Conservation (phyloP, 768 basidiomycete species). For the Rhizopogon vesiculosus region DNA sequence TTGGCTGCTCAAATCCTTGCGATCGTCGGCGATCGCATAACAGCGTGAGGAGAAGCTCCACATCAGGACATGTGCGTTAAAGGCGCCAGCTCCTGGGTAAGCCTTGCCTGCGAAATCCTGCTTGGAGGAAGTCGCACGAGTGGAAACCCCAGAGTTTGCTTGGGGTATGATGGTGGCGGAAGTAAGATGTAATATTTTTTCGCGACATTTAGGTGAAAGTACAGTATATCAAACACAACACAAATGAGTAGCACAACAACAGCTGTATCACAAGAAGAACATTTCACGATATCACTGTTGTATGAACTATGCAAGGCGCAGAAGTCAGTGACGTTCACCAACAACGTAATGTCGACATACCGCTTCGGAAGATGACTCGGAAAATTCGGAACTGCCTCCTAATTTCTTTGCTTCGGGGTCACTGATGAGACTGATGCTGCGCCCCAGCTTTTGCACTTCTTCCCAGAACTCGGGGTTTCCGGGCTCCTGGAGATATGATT, state of each 20-base stretch:
- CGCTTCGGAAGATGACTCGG: conserved; percentile 48
- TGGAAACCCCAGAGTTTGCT: conserved; percentile 58
- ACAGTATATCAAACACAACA: background rate
- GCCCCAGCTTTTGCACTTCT: conserved; percentile 46
- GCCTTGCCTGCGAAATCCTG: conserved; percentile 44
- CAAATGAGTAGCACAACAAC: conserved; percentile 6
- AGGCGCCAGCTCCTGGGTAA: conserved; percentile 12
- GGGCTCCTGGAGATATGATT: conserved; percentile 45
- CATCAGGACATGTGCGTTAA: no score
- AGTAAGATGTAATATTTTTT: conserved; percentile 2
- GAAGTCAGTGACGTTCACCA: background rate
- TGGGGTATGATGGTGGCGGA: conserved; percentile 71
- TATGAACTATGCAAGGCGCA: conserved; percentile 17
- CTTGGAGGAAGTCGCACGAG: conserved; percentile 42
- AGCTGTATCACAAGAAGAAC: conserved; percentile 4
- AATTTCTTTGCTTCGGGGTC: conserved; percentile 54
- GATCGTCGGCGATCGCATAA: no score
- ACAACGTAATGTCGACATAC: conserved; percentile 33
- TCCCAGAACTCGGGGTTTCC: conserved; percentile 72
- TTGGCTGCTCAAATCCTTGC: no score
- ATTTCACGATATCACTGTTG: conserved; percentile 10
- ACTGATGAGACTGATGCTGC: conserved; percentile 55
- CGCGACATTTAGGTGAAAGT: background rate
- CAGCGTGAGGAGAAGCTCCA: no score
- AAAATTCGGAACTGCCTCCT: conserved; percentile 53